phyloP scores from a whole-genome alignment of 495 filamentous ascomycete species.

The Hyphodiscus hymeniophilus region DNA sequence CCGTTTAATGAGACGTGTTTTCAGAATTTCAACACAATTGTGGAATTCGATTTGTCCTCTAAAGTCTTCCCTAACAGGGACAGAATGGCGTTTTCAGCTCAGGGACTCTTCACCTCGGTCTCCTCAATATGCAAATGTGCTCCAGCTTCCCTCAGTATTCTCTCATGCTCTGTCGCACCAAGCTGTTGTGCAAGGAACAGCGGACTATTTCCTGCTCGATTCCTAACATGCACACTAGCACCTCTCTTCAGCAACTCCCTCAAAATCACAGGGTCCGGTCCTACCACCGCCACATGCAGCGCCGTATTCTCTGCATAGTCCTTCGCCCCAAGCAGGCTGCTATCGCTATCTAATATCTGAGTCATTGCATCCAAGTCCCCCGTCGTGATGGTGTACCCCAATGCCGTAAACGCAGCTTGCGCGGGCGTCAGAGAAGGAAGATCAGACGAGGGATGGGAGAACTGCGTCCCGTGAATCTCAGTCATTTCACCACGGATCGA shows the following conservation, averaged over 20 bases:
- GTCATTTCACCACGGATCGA: slow-evolving; percentile 84
- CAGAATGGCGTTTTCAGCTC: too few relatives aligned
- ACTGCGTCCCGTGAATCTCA: slow-evolving; percentile 51
- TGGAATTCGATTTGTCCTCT: too few relatives aligned
- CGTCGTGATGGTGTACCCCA: slow-evolving; percentile 74
- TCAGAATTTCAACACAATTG: too few relatives aligned
- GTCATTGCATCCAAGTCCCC: slow-evolving; percentile 57
- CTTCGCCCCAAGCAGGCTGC: slow-evolving; percentile 48
- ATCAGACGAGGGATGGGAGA: slow-evolving; percentile 53
- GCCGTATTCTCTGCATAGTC: slow-evolving; percentile 94
- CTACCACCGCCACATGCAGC: slow-evolving; percentile 48
- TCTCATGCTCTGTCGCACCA: slow-evolving; percentile 46
- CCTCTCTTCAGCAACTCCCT: slow-evolving; percentile 65
- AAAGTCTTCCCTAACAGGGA: too few relatives aligned
- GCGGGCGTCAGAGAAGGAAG: slow-evolving; percentile 35
- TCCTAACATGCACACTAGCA: slow-evolving; percentile 80
- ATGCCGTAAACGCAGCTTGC: slow-evolving; percentile 53
- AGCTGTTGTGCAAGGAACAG: slow-evolving; percentile 63
- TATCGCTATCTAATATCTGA: slow-evolving; percentile 58
- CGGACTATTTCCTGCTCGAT: slow-evolving; percentile 72
- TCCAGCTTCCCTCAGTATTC: slow-evolving; percentile 58
- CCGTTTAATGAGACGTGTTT: too few relatives aligned
- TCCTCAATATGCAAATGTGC: slow-evolving; percentile 63
- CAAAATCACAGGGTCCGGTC: slow-evolving; percentile 43
- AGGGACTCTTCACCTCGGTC: slow-evolving; percentile 24